Evolutionary conservation across 768 basidiomycete species (phyloP).

Genomic region (Tylopilus sp.): DNA sequence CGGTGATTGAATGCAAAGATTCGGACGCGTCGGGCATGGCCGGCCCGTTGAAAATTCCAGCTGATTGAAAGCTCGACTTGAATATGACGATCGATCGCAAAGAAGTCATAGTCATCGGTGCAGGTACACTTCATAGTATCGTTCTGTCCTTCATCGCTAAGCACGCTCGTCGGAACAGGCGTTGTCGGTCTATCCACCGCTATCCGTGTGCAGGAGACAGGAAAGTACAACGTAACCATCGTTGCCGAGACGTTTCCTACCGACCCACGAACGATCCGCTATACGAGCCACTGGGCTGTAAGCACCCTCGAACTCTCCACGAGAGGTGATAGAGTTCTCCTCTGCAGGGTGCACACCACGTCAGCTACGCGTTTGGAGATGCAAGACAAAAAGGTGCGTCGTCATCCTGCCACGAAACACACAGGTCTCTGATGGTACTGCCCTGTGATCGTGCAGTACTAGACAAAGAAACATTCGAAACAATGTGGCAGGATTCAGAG

Average conservation of each 20-base stretch:
- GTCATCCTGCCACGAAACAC: neutral
- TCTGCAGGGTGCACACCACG: slow-evolving; percentile 77
- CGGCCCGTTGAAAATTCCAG: too few relatives aligned
- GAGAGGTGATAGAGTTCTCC: neutral
- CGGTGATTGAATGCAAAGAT: too few relatives aligned
- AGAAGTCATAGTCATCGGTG: slow-evolving; percentile 38
- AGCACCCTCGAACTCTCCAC: slow-evolving; percentile 21
- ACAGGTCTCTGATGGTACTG: neutral
- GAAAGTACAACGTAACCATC: slow-evolving; percentile 61
- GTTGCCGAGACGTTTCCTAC: slow-evolving; percentile 69
- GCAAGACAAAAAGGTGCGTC: slow-evolving; percentile 52
- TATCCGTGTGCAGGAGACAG: slow-evolving; percentile 60
- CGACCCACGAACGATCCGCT: slow-evolving; percentile 69
- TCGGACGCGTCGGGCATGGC: too few relatives aligned
- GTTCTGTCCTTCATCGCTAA: neutral
- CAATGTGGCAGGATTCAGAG: slow-evolving; percentile 69
- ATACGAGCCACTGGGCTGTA: slow-evolving; percentile 83
- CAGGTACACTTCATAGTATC: slow-evolving; percentile 27
- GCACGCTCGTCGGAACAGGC: slow-evolving; percentile 38
- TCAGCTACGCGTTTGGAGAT: slow-evolving; percentile 53
- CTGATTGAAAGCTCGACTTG: too few relatives aligned
- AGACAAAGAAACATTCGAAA: slow-evolving; percentile 71
- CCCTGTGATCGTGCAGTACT: slow-evolving; percentile 40
- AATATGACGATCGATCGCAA: slow-evolving; percentile 22
- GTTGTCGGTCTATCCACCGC: slow-evolving; percentile 80